Base-by-base conservation (phyloP, 140 eudicot genomes). In the Cichorium intybus region DNA sequence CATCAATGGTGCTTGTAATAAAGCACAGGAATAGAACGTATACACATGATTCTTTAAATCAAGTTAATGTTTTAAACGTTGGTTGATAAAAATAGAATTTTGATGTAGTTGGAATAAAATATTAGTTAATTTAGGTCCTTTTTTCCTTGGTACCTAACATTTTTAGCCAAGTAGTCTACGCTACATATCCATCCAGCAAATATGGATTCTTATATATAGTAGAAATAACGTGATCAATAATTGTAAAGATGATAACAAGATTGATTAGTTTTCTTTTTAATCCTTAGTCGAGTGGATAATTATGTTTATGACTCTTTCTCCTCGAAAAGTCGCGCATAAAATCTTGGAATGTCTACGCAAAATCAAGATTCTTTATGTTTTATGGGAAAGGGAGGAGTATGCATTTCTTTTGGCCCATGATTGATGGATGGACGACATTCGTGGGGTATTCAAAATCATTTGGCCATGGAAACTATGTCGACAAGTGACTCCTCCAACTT, bases 381-480 rank as follows among this genome's bases (percentile, higher is more conserved):
- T 39, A 37, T 43, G 15, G 27, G 20, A 53, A 62, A 54, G 33
- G 66, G 65, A 23, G 66, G 60, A 63, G 72, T 55, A 64, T 63
- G 60, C 17, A 54, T 53, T 29, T 31, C 47, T 68, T 47, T 14
- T 72, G 53, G 53, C 66, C 60, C 78, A 64, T 73, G 72, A 72
- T 64, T 64, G 66, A 73, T 52, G 59, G 71, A 16, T 54, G 33
- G 58, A 41, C 51, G 78, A 73, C 78, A 62, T 54, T 50, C 56
- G 66, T 64, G 72, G 72, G 72, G 77, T 39, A 41, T 58, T 45
- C 58, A 62, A 39, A 72, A 62, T 72, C 77, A 62, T 62, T 53
- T 72, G 64, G 47, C 47, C 34, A 22, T 72, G 56, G 64, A 53
- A 62, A 72, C 56, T 23, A 55, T 72, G 77, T 54, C 71, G 48